Conservation (phyloP, 257 asterid genomes). For the Fraxinus pennsylvanica region DNA sequence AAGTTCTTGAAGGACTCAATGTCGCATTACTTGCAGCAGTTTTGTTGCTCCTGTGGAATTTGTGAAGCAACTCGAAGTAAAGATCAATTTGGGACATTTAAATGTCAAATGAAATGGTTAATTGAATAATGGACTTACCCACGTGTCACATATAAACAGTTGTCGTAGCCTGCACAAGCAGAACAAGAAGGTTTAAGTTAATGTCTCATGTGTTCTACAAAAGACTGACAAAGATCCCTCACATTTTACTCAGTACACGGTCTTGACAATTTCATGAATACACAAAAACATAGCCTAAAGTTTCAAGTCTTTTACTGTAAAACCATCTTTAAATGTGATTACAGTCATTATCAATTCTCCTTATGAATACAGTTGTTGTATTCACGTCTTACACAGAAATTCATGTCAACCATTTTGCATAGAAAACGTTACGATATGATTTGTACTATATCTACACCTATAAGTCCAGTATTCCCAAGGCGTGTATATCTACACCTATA, state of each 20-base stretch:
- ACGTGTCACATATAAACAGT: constrained; percentile 62
- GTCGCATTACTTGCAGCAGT: constrained; percentile 55
- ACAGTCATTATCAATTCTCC: neutral
- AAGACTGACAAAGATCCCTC: neutral
- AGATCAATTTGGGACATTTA: neutral
- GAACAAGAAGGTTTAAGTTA: constrained; percentile 1
- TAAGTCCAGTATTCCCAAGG: too few species aligned
- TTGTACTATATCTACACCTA: too few species aligned
- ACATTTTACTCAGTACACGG: too few species aligned
- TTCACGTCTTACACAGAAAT: too few species aligned
- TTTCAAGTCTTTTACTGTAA: neutral
- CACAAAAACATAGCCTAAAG: too few species aligned
- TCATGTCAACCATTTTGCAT: too few species aligned
- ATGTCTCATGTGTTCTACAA: neutral
- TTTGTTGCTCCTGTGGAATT: constrained; percentile 54
- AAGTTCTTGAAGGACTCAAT: constrained; percentile 41
- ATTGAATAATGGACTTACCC: constrained; percentile 51
- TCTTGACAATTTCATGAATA: too few species aligned
- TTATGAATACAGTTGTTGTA: too few species aligned
- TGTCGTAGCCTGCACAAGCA: constrained; percentile 72
- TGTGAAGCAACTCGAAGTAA: constrained; percentile 9
- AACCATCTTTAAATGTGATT: neutral
- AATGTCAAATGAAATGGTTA: neutral
- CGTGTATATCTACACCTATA: too few species aligned
- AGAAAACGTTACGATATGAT: too few species aligned